Percentiles rank a stretch among this genome's conserved stretches.
phyloP scores from a whole-genome alignment of 2,329 filamentous ascomycete genomes.

The Neofusicoccum sp. region DNA sequence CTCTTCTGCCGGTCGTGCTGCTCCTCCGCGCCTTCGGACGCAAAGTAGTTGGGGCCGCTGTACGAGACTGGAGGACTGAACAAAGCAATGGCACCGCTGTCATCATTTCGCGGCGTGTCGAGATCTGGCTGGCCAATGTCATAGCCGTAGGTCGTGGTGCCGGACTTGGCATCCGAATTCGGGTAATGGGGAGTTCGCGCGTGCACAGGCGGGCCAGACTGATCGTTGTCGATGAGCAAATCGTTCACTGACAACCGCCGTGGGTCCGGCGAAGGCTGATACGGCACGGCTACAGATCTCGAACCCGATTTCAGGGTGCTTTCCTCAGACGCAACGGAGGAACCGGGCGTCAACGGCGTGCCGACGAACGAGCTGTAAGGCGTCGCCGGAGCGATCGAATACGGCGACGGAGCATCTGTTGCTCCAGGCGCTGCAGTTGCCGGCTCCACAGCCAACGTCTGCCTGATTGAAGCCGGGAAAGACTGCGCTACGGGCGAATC shows the following conservation, averaged over 20 bases:
- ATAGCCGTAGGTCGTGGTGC: conserved; percentile 59
- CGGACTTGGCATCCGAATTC: conserved; percentile 17
- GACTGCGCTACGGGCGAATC: conserved; percentile 1
- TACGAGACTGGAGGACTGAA: conserved; percentile 34
- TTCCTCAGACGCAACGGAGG: conserved; percentile 38
- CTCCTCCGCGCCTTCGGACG: conserved; percentile 32
- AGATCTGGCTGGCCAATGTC: conserved; percentile 69
- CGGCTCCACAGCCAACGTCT: background rate
- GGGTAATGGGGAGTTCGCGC: background rate
- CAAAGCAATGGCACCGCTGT: conserved; percentile 60
- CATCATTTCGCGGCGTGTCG: conserved; percentile 70
- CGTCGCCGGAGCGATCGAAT: conserved; percentile 33
- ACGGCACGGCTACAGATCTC: conserved; percentile 24
- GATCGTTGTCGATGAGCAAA: conserved; percentile 43
- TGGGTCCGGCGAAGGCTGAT: conserved; percentile 42
- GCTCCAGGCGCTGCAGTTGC: conserved; percentile 12
- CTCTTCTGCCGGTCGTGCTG: conserved; percentile 42
- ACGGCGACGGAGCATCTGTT: conserved; percentile 38
- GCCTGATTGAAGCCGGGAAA: background rate
- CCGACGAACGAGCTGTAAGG: conserved; percentile 45
- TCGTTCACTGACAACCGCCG: conserved; percentile 65
- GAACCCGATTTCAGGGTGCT: conserved; percentile 23
- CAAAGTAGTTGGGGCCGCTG: conserved; percentile 22
- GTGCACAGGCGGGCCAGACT: conserved; percentile 25
- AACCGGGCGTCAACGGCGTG: conserved; percentile 46